phyloP scores from a whole-genome alignment of 805 yeast genomes.

The Kodamaea jinghongensis region DNA sequence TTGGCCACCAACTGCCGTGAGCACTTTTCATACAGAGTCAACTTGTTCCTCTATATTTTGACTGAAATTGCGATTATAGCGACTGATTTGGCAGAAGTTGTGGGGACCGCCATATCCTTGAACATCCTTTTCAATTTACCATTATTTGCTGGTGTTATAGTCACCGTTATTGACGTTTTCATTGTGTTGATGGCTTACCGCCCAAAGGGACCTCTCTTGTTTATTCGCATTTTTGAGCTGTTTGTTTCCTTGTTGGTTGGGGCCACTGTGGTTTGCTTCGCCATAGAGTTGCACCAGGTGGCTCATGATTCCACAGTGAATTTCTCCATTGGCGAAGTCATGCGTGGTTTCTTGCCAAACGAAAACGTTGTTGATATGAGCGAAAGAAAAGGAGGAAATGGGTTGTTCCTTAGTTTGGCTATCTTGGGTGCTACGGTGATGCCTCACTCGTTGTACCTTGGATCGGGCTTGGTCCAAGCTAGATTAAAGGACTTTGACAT shows the following conservation, averaged over 20 bases:
- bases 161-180: slow-evolving; percentile 84
- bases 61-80: slow-evolving; percentile 93
- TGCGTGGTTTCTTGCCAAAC: slow-evolving; percentile 63
- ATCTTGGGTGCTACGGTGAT: slow-evolving; percentile 92
- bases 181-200: slow-evolving; percentile 84
- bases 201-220: slow-evolving; percentile 76
- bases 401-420: slow-evolving; percentile 74
- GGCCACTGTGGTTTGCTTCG: slow-evolving; percentile 83
- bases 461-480: slow-evolving; percentile 85
- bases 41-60: slow-evolving; percentile 61
- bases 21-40: slow-evolving; percentile 63
- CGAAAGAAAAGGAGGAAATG: slow-evolving; percentile 37
- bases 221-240: slow-evolving; percentile 77
- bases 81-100: slow-evolving; percentile 94
- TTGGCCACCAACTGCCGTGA: slow-evolving; percentile 82
- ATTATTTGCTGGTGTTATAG: slow-evolving; percentile 73
- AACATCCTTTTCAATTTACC: slow-evolving; percentile 82
- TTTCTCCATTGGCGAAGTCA: slow-evolving; percentile 49
- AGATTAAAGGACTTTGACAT: slow-evolving; percentile 73
- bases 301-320: slow-evolving; percentile 46
- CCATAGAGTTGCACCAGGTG: slow-evolving; percentile 71
- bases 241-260: slow-evolving; percentile 75
- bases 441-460: slow-evolving; percentile 87
- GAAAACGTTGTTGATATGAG: slow-evolving; percentile 32
- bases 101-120: slow-evolving; percentile 94